Conservation (phyloP, 2,329 filamentous ascomycete species). For the Ceratocystis diversiconidia region DNA sequence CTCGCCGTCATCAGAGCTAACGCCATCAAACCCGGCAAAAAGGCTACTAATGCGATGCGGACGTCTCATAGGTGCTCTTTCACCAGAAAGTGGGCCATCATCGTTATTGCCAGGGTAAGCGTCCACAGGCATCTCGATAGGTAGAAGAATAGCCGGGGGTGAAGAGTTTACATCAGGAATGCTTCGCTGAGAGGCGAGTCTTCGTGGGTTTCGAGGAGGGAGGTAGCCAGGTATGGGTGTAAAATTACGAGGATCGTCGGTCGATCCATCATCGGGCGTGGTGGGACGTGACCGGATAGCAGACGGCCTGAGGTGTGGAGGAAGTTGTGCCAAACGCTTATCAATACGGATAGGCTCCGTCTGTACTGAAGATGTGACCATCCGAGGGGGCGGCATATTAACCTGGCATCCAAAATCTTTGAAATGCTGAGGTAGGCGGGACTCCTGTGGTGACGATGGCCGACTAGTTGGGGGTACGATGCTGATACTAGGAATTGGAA, state of each 20-base stretch:
- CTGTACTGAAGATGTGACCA: slow-evolving; percentile 40
- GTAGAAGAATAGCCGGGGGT: slow-evolving; percentile 27
- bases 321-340: slow-evolving; percentile 58
- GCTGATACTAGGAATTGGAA: slow-evolving; percentile 69
- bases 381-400: slow-evolving; percentile 27
- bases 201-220: slow-evolving; percentile 45
- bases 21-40: slow-evolving; percentile 71
- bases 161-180: slow-evolving; percentile 38
- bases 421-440: slow-evolving; percentile 62
- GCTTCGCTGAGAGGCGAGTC: slow-evolving; percentile 35
- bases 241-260: slow-evolving; percentile 29
- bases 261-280: slow-evolving; percentile 34
- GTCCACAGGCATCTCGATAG: slow-evolving; percentile 38
- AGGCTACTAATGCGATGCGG: slow-evolving; percentile 68
- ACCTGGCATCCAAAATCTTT: slow-evolving; percentile 80
- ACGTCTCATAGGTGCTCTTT: slow-evolving; percentile 46
- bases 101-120: slow-evolving; percentile 69
- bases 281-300: slow-evolving; percentile 49
- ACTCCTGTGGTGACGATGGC: slow-evolving; percentile 62
- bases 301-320: slow-evolving; percentile 65
- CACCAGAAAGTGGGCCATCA: slow-evolving; percentile 53
- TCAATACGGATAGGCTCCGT: slow-evolving; percentile 86
- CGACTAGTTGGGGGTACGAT: slow-evolving; percentile 78
- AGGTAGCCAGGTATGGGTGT: slow-evolving; percentile 39
- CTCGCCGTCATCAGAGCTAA: slow-evolving; percentile 51